Percentiles rank a stretch among this genome's conserved stretches.
These are phyloP conservation scores for Williopsis jadinii DNA, from an alignment of 1,139 yeast species.

Conservation along the genomic window DNA sequence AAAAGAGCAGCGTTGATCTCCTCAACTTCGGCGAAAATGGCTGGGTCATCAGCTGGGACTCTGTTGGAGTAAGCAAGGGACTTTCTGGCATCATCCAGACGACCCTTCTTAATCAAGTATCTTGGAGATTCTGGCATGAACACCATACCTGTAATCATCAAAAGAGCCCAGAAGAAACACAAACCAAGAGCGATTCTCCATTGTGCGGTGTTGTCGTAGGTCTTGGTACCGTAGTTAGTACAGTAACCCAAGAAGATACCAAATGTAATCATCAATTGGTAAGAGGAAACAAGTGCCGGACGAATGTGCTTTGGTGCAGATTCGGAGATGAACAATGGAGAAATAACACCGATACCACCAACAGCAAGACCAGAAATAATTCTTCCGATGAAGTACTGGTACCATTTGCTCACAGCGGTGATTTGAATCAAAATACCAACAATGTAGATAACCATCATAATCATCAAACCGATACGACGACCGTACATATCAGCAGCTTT, in stretches of 20 bases:
- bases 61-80: conserved; percentile 57
- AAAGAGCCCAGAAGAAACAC: conserved; percentile 37
- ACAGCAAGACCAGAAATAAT: conserved; percentile 61
- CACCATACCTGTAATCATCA: conserved; percentile 46
- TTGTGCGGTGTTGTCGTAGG: conserved; percentile 40
- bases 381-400: conserved; percentile 56
- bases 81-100: conserved; percentile 50
- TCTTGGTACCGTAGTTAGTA: conserved; percentile 53
- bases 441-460: conserved; percentile 50
- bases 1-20: conserved; percentile 58
- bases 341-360: conserved; percentile 55
- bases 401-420: conserved; percentile 45
- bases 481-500: conserved; percentile 53
- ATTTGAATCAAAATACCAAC: conserved; percentile 61
- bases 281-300: conserved; percentile 61
- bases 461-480: conserved; percentile 52
- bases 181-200: conserved; percentile 63
- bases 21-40: conserved; percentile 51
- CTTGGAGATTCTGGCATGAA: conserved; percentile 80
- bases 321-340: conserved; percentile 63
- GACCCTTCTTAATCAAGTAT: conserved; percentile 48
- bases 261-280: conserved; percentile 56
- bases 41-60: conserved; percentile 47
- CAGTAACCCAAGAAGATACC: conserved; percentile 55
- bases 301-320: conserved; percentile 62